These are phyloP conservation scores for Claviceps monticola DNA, from an alignment of 2,329 filamentous ascomycete species.

Conservation along the genomic window DNA sequence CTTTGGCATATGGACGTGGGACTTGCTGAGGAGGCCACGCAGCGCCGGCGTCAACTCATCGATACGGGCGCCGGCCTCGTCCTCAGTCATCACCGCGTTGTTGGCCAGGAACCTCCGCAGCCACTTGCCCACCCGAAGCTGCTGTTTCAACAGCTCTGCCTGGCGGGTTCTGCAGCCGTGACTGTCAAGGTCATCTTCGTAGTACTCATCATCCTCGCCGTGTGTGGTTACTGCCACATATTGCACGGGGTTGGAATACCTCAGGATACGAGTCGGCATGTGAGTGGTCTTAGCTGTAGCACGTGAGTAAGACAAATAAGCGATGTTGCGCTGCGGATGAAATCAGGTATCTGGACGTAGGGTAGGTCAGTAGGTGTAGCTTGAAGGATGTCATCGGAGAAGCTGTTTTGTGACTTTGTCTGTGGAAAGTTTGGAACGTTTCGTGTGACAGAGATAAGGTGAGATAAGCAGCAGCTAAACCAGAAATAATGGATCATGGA, in stretches of 20 bases:
- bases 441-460: too few species aligned
- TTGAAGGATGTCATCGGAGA: too few species aligned
- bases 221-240: neutral
- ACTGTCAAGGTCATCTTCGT: conserved; percentile 26
- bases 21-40: conserved; percentile 36
- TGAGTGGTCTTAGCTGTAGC: too few species aligned
- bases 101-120: conserved; percentile 41
- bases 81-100: conserved; percentile 33
- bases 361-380: too few species aligned
- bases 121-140: conserved; percentile 45
- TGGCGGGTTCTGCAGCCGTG: conserved; percentile 41
- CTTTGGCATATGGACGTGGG: conserved; percentile 42
- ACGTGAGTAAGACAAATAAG: too few species aligned
- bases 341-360: too few species aligned
- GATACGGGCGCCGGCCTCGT: conserved; percentile 31
- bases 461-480: too few species aligned
- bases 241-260: too few species aligned
- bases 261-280: conserved; percentile 10
- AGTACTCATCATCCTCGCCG: conserved; percentile 14
- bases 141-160: conserved; percentile 34
- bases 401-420: too few species aligned
- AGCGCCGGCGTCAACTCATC: conserved; percentile 30
- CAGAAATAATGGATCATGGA: too few species aligned
- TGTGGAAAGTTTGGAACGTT: too few species aligned
- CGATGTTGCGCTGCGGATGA: too few species aligned